Base-by-base conservation (phyloP, 2,329 filamentous ascomycete species). In the Tolypocladium ovalisporum region DNA sequence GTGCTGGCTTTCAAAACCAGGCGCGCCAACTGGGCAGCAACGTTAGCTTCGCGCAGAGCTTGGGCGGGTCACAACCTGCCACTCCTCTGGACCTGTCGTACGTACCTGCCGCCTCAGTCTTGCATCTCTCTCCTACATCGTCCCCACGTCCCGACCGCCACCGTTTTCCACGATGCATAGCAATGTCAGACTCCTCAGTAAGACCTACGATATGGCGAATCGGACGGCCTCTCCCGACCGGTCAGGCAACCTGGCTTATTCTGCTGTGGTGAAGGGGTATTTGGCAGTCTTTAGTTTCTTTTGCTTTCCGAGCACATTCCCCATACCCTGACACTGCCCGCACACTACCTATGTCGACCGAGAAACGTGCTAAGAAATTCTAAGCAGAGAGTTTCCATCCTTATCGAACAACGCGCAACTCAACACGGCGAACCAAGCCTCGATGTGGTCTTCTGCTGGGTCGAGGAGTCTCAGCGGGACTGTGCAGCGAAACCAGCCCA, bases 1-100 rank as follows among this genome's bases (percentile, higher is more conserved):
- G 74, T 64, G 77, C 76, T 65, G 75, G 75, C 49, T 74, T 84
- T 58, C 80, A 77, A 65, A 82, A 76, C 62, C 74, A 77, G 54
- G 70, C 75, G 56, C 76, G 81, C 66, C 78, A 83, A 73, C 71
- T 83, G 65, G 77, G 79, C 61, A 76, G 82, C 64, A 84, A 80
- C 69, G 74, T 84, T 59, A 87, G 83, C 70, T 87, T 87, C 71
- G 83, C 84, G 54, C 84, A 87, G 68, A 86, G 82, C 67, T 73
- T 87, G 65, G 79, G 79, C 65, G 81, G 81, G 61, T 85, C 83
- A 58, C 83, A 85, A 70, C 79, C 81, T 64, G 75, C 80, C 63
- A 83, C 83, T 61, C 79, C 83, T 47, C 71, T 87, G 59, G 84
- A 87, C 68, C 74, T 82, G 58, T 84, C 83, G 84, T 87, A 81